phyloP scores from a whole-genome alignment of 768 basidiomycete genomes.

The Auriscalpium orientale region DNA sequence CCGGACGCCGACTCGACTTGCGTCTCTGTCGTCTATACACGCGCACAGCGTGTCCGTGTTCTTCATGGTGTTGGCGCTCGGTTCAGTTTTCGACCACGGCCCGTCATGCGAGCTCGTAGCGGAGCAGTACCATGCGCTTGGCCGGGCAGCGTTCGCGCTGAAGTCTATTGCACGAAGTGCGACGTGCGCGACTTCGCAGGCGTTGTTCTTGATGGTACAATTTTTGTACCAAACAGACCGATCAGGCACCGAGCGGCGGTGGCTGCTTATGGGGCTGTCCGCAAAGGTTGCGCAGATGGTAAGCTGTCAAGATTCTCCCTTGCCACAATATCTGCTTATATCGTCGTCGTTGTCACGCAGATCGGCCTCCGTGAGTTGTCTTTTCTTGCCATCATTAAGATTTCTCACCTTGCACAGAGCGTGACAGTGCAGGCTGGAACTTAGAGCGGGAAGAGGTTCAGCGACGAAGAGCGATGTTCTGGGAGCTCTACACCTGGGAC shows the following conservation, averaged over 20 bases:
- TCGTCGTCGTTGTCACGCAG: constrained; percentile 18
- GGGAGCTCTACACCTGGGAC: constrained; percentile 37
- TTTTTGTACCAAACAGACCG: constrained; percentile 37
- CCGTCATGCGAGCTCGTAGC: constrained; percentile 15
- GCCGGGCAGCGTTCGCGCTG: constrained; percentile 41
- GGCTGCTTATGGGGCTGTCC: constrained; percentile 41
- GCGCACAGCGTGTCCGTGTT: constrained; percentile 45
- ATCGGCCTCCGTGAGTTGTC: constrained; percentile 42
- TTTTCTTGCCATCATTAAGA: not conserved
- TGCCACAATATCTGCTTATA: not conserved
- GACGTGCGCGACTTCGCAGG: constrained; percentile 39
- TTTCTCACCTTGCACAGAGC: constrained; percentile 28
- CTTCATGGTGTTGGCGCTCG: constrained; percentile 43
- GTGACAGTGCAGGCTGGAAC: constrained; percentile 45
- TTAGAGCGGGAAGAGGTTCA: constrained; percentile 38
- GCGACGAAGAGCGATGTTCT: constrained; percentile 39
- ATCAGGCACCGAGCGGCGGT: constrained; percentile 36
- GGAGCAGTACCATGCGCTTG: constrained; percentile 39
- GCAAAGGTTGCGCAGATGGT: constrained; percentile 38
- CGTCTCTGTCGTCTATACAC: constrained; percentile 29
- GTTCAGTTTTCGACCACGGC: constrained; percentile 35
- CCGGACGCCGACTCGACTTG: constrained; percentile 21
- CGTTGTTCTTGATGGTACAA: constrained; percentile 36
- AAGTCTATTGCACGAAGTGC: constrained; percentile 37
- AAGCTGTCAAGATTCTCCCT: constrained; percentile 13